Evolutionary conservation across 2,329 filamentous ascomycete species (phyloP), one percentile per base, ranked within the genome.

Genomic region (Pyrenophora seminiperda): DNA sequence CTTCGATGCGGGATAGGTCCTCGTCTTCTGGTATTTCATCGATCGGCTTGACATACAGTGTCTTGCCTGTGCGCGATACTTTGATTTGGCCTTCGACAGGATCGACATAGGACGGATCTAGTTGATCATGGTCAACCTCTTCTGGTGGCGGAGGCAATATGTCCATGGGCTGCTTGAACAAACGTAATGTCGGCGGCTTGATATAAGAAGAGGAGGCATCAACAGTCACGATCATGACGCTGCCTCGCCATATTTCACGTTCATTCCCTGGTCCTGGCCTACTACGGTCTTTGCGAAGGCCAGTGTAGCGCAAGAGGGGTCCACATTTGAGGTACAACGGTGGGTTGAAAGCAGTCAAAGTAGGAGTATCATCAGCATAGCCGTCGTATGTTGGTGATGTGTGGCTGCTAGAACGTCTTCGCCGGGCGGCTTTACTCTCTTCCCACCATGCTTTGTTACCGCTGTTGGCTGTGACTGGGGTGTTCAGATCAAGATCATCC

Each of bases 151-250:
- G 88, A 5, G 90, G 88, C 2, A 96, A 77, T 14, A 96, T 77
- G 54, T 92, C 88, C 71, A 93, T 88, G 1, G 91, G 88, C 67
- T 97, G 92, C 5, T 88, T 85, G 70, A 97, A 99, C 3, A 99
- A 74, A 34, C 92, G 83, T 57, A 99, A 76, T 0, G 83, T 89
- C 3, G 94, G 94, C 0, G 77, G 72, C n/a, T 82, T 82, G 39
- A 90, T 86, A 66, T 97, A 96, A 0, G 88, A 89, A 2, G 93
- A 97, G 32, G 88, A 83, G 2, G 84, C 81, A 66, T 99, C 93
- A 43, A 86, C 82, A 0, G 94, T 97, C 17, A 99, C 91, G 63
- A 99, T 96, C 90, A 99, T 91, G 49, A 97, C 82, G 53, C 86
- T 95, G 4, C 94, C 94, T 70, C 92, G 85, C 94, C 94, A 99